Evolutionary conservation across 2,329 filamentous ascomycete species (phyloP).

Genomic region (Ophiostoma pallidulum): DNA sequence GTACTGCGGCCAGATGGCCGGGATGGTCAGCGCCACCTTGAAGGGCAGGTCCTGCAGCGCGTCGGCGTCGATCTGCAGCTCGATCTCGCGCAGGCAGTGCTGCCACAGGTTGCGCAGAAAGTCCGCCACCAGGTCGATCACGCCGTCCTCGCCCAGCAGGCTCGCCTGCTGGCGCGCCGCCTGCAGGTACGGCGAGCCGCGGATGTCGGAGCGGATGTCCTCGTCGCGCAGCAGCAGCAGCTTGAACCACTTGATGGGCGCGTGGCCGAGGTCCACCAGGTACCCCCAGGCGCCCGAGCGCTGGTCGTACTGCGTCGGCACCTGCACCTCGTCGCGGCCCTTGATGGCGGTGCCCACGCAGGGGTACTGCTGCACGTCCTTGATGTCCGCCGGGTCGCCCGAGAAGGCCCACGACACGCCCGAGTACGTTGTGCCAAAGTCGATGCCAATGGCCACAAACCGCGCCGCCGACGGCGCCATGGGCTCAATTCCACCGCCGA

Average conservation of each 20-base stretch:
- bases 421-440: slow-evolving; percentile 16
- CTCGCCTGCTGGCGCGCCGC: not conserved
- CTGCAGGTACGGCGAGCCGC: slow-evolving; percentile 7
- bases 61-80: slow-evolving; percentile 18
- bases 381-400: slow-evolving; percentile 1
- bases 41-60: slow-evolving; percentile 18
- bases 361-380: slow-evolving; percentile 8
- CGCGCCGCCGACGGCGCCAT: not conserved
- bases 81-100: slow-evolving; percentile 16
- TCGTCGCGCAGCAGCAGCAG: slow-evolving; percentile 13
- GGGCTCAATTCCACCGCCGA: not conserved
- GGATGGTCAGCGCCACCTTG: slow-evolving; percentile 33
- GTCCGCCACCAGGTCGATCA: slow-evolving; percentile 22
- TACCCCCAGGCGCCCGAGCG: slow-evolving; percentile 8
- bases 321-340: slow-evolving; percentile 10
- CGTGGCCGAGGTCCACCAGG: not conserved
- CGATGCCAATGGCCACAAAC: slow-evolving; percentile 14
- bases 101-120: slow-evolving; percentile 29
- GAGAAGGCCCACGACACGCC: slow-evolving; percentile 14
- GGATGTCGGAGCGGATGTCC: slow-evolving; percentile 12
- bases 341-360: slow-evolving; percentile 13
- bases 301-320: slow-evolving; percentile 11
- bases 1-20: slow-evolving; percentile 37
- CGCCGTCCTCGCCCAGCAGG: slow-evolving; percentile 8
- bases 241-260: slow-evolving; percentile 15